Base-by-base conservation (phyloP, 495 filamentous ascomycete genomes). In the Immersiella caudata region DNA sequence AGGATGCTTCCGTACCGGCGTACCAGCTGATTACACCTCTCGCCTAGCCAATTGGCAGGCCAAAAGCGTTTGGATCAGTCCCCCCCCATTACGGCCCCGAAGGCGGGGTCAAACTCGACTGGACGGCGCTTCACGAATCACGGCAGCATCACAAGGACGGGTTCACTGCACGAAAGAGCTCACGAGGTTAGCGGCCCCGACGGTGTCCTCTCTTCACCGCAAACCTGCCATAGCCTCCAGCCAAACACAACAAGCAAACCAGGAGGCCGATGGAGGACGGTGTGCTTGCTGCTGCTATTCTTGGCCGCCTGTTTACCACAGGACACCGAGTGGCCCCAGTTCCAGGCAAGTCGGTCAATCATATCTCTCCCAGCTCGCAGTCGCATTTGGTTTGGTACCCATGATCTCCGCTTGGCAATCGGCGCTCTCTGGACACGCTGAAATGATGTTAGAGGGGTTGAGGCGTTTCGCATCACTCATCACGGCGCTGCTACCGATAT, bases 401-500 rank as follows among this genome's bases (percentile, higher is more conserved):
- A 54, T 54, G 62, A 54, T 64, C 62, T 54, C 40, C 62, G 25
- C 24, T 26, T 64, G 62, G 29, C 62, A 64, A 64, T 54, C 22
- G 7, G 51, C 20, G 18, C 6, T 59, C 25, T 9, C 25, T 35
- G 35, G 36, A 29, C 21, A 24, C 20, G 33, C 59, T 46, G 33
- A 62, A 5, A 46, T 12, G 40, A 46, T 46, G 40, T 18, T 46
- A 12, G 16, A 2, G 16, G 40, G 11, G 9, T 14, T 2, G 40
- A 46, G 21, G 63, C 25, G 62, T 65, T 65, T 65, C 63, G 63
- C 63, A 46, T 62, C 63, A 27, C 59, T 26, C 54, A 46, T 65
- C 29, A 36, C 62, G 14, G 8, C 20, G 63, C 60, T 22, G 24
- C 21, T 22, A 12, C 12, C 52, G 24, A 26, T 24, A 20, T 21